These are phyloP conservation scores for Nitzschia sp. DNA, from an alignment of 108 stramenopile genomes.

Conservation along the genomic window DNA sequence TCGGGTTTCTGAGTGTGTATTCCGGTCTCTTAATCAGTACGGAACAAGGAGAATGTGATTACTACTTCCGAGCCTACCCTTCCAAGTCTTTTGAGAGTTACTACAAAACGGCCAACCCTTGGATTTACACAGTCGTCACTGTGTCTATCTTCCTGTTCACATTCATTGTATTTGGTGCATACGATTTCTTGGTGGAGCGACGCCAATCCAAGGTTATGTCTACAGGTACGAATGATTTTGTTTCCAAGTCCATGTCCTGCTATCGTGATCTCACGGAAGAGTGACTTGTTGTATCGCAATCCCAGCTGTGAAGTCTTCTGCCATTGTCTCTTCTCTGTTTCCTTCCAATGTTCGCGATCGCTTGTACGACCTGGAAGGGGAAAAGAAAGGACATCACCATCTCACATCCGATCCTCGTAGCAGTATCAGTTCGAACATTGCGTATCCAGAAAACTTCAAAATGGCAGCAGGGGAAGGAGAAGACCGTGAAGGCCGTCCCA, in stretches of 20 bases:
- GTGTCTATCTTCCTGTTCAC: conserved; percentile 19
- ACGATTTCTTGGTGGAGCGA: conserved; percentile 32
- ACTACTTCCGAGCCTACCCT: conserved; percentile 45
- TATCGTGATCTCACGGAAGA: too few relatives aligned
- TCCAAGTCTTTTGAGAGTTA: conserved; percentile 36
- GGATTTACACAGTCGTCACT: background rate
- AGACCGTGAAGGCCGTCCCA: too few relatives aligned
- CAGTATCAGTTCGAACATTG: background rate
- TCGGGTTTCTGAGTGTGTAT: background rate
- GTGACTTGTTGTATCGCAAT: too few relatives aligned
- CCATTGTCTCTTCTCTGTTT: conserved; percentile 54
- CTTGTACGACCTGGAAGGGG: conserved; percentile 9
- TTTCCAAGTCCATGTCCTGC: too few relatives aligned
- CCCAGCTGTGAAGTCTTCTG: conserved; percentile 32
- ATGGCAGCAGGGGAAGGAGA: too few relatives aligned
- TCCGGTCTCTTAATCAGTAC: conserved; percentile 17
- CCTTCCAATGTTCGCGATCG: conserved; percentile 49
- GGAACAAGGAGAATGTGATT: conserved; percentile 24
- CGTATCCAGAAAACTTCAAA: background rate
- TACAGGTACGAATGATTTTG: conserved; percentile 5
- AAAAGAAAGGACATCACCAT: background rate
- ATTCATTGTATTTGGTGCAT: conserved; percentile 11
- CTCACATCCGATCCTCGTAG: background rate
- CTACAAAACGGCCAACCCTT: conserved; percentile 30
- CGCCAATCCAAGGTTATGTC: conserved; percentile 33